Percentiles rank a stretch among this genome's conserved stretches.
Conservation (phyloP, 495 filamentous ascomycete genomes). For the Apodospora peruviana region DNA sequence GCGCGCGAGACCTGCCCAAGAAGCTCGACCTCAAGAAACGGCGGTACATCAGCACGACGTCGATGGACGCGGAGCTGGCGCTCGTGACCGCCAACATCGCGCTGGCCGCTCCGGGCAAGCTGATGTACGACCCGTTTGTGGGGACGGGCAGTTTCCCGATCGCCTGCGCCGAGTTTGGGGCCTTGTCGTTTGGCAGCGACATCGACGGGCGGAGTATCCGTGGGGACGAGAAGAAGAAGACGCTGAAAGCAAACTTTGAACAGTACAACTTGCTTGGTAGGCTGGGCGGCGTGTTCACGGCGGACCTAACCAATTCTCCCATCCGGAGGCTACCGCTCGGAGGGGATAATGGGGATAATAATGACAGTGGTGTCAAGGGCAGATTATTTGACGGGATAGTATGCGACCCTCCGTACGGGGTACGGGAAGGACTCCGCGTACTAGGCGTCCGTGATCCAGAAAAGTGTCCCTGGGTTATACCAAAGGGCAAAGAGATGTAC, state of each 20-base stretch:
- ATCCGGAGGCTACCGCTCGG: slow-evolving; percentile 40
- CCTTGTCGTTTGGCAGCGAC: slow-evolving; percentile 73
- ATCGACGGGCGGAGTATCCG: slow-evolving; percentile 86
- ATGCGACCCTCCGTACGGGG: slow-evolving; percentile 98
- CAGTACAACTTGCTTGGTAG: slow-evolving; percentile 67
- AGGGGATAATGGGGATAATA: neutral
- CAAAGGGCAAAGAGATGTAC: slow-evolving; percentile 67
- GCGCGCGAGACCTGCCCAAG: slow-evolving; percentile 58
- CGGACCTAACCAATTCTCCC: slow-evolving; percentile 87
- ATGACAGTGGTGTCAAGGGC: slow-evolving; percentile 26
- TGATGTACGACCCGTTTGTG: slow-evolving; percentile 91
- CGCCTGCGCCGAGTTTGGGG: slow-evolving; percentile 84
- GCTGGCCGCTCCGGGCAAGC: slow-evolving; percentile 69
- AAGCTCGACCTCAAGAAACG: slow-evolving; percentile 90
- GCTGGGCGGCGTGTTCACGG: slow-evolving; percentile 72
- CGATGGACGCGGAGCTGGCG: slow-evolving; percentile 91
- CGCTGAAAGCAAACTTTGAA: slow-evolving; percentile 68
- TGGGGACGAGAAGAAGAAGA: slow-evolving; percentile 50
- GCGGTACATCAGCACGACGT: slow-evolving; percentile 87
- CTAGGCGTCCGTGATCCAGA: slow-evolving; percentile 66
- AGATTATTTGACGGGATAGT: slow-evolving; percentile 81
- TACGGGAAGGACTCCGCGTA: slow-evolving; percentile 85
- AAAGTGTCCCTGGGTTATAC: slow-evolving; percentile 55
- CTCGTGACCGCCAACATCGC: slow-evolving; percentile 91
- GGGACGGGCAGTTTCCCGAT: slow-evolving; percentile 89